phyloP scores from a whole-genome alignment of 768 basidiomycete species.

The Phanerochaete carnosa region DNA sequence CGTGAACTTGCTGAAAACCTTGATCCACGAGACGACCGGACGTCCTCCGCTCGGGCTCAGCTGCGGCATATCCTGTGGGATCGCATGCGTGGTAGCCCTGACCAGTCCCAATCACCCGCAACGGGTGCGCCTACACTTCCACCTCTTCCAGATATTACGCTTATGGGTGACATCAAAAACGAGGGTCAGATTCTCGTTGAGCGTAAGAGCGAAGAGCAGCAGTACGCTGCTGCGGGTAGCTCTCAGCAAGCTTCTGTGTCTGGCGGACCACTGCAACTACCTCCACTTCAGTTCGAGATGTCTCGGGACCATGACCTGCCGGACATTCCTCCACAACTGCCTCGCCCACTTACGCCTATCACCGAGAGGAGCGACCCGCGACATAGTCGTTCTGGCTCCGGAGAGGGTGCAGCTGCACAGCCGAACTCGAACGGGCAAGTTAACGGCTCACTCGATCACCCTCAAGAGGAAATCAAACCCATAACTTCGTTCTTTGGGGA shows the following conservation, averaged over 20 bases:
- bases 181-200: neutral
- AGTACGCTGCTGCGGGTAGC: constrained; percentile 5
- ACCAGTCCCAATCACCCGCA: constrained; percentile 3
- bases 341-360: constrained; percentile 58
- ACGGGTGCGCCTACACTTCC: constrained; percentile 22
- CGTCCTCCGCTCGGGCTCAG: constrained; percentile 61
- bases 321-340: constrained; percentile 4
- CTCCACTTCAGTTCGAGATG: constrained; percentile 50
- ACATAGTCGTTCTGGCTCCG: constrained; percentile 23
- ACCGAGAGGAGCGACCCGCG: constrained; percentile 45
- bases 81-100: constrained; percentile 48
- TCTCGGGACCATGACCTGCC: constrained; percentile 7
- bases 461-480: neutral
- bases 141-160: constrained; percentile 18
- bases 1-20: constrained; percentile 76
- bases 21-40: constrained; percentile 76
- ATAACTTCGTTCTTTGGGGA: constrained; percentile 6
- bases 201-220: constrained; percentile 7
- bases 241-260: constrained; percentile 1
- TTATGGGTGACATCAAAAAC: neutral
- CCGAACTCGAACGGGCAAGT: neutral
- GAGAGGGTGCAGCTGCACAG: neutral
- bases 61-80: constrained; percentile 61
- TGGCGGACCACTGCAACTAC: constrained; percentile 44
- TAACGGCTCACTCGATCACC: too few relatives aligned